Conservation (phyloP, 106 monocot species). For the Allium cepa region DNA sequence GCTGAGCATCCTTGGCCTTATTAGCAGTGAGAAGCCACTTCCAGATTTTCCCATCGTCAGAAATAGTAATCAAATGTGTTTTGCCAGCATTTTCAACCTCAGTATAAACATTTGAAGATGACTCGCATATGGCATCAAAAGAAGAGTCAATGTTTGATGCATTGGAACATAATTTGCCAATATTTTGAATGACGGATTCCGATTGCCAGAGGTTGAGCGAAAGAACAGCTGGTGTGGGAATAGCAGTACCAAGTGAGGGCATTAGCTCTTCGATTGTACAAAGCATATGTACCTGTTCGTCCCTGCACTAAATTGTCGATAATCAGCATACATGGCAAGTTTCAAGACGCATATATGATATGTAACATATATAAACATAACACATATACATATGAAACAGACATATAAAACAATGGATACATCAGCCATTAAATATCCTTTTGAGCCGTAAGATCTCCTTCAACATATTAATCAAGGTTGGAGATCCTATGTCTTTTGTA, state of each 20-base stretch:
- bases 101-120: constrained; percentile 15
- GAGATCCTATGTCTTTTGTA: too few species aligned
- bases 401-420: too few species aligned
- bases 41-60: constrained; percentile 98
- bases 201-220: constrained; percentile 54
- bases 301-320: constrained; percentile 33
- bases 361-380: too few species aligned
- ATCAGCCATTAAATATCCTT: too few species aligned
- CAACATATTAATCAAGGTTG: too few species aligned
- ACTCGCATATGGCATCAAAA: not conserved
- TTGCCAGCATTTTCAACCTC: constrained; percentile 16
- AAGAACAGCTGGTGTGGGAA: constrained; percentile 89
- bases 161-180: constrained; percentile 33
- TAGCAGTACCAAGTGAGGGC: constrained; percentile 76
- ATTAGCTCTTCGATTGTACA: constrained; percentile 78
- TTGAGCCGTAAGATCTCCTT: too few species aligned
- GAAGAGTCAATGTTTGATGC: constrained; percentile 8
- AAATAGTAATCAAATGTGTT: constrained; percentile 58
- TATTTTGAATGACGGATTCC: constrained; percentile 59
- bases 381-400: too few species aligned
- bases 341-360: not conserved
- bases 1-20: constrained; percentile 12
- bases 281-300: constrained; percentile 66
- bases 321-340: not conserved
- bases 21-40: constrained; percentile 70